phyloP scores from a whole-genome alignment of 352 stramenopile genomes.

The Phytopythium delawarense region DNA sequence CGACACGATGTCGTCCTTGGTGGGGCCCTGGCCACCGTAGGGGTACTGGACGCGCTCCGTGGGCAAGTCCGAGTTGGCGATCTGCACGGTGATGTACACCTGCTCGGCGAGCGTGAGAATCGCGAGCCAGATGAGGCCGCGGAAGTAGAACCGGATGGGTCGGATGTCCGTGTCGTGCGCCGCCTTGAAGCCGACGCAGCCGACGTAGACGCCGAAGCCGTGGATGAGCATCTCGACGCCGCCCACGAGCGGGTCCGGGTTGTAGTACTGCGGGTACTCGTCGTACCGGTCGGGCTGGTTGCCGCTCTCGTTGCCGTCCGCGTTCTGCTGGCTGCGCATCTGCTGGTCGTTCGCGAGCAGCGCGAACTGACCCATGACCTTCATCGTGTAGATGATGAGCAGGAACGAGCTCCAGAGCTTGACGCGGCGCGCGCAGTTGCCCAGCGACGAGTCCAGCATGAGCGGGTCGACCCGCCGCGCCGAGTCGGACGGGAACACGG shows the following conservation, averaged over 20 bases:
- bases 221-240: conserved; percentile 71
- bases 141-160: conserved; percentile 80
- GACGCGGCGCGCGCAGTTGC: conserved; percentile 76
- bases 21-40: conserved; percentile 67
- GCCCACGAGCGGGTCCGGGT: conserved; percentile 65
- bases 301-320: conserved; percentile 23
- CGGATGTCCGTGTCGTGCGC: conserved; percentile 85
- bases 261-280: conserved; percentile 80
- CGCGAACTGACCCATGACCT: conserved; percentile 85
- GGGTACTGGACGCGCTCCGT: conserved; percentile 67
- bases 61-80: conserved; percentile 70
- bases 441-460: conserved; percentile 80
- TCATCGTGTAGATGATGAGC: conserved; percentile 89
- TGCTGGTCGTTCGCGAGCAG: conserved; percentile 81
- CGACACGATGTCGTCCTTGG: conserved; percentile 82
- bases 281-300: conserved; percentile 54
- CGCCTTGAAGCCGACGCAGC: conserved; percentile 83
- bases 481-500: conserved; percentile 82
- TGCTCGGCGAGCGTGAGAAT: conserved; percentile 73
- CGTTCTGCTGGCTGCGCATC: conserved; percentile 32
- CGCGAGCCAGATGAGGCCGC: conserved; percentile 75
- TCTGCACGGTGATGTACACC: conserved; percentile 80
- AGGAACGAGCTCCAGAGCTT: conserved; percentile 88
- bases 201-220: conserved; percentile 81
- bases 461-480: conserved; percentile 75